Base-by-base conservation (phyloP, 1,284 basidiomycete genomes). In the Coriolopsis trogii region DNA sequence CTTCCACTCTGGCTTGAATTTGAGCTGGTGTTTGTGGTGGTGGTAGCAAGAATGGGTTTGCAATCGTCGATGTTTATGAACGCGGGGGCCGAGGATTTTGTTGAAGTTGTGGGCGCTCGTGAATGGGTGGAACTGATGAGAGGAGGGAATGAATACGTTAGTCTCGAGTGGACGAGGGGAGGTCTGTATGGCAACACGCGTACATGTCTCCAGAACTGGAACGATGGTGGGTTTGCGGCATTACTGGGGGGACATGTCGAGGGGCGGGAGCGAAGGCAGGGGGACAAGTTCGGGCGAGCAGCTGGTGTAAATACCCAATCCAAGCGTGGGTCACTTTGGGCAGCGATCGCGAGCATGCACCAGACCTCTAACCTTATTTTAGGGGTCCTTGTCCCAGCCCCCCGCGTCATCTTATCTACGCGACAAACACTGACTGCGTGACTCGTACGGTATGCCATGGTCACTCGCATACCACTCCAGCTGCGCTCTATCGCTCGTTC, bases 201-300 rank as follows among this genome's bases (percentile, higher is more conserved):
- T 21, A 58, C 58, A 44, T 42, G 26, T 31, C 18, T 21, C 28
- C 24, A 20, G 20, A 26, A 24, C 28, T 20, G 12, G 36, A 47
- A 8, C 2, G 30, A 25, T 28, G 4, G 15, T 42, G 42, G 31
- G 40, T 41, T 29, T 49, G 20, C 29, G 41, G 49, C 53, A 59
- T 59, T 30, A 51, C 54, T 75, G 1, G 67, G 74, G 73, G 18
- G 82, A 84, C 76, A 86, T 75, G 63, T 86, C 84, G 84, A 46
- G 46, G 44, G 20, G 48, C 44, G 38, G 41, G 53, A 52, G 41
- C 21, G 39, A 33, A 20, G 24, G 51, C 45, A 37, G 34, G 20
- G 41, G 44, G 37, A 29, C 8, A n/a, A 9, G 44, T 13, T 18
- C 20, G 4, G 26, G 29, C 12, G 37, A 39, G 24, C 16, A 30